These are phyloP conservation scores for Casuarina cunninghamiana DNA, from an alignment of 306 rosid genomes.

Conservation along the genomic window DNA sequence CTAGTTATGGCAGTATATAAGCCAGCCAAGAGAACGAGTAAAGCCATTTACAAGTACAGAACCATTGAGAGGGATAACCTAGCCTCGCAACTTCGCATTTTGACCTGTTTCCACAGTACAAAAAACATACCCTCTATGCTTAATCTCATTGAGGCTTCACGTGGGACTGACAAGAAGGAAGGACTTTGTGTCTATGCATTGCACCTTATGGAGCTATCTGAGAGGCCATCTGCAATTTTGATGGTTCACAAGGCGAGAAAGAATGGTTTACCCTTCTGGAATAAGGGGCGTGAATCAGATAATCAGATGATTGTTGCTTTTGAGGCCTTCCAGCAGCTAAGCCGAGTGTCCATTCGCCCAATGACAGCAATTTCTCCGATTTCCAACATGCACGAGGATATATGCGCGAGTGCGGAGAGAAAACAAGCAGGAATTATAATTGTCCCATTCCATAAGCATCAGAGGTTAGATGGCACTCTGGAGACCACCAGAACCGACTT, in stretches of 20 bases:
- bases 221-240: constrained; percentile 78
- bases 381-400: constrained; percentile 72
- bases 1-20: constrained; percentile 57
- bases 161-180: constrained; percentile 59
- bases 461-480: constrained; percentile 62
- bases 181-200: constrained; percentile 73
- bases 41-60: constrained; percentile 55
- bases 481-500: constrained; percentile 57
- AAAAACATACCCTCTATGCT: constrained; percentile 70
- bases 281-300: constrained; percentile 38
- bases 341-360: constrained; percentile 65
- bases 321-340: constrained; percentile 67
- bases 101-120: constrained; percentile 65
- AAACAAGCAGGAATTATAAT: constrained; percentile 63
- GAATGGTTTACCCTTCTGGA: constrained; percentile 85
- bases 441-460: constrained; percentile 92
- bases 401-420: constrained; percentile 67
- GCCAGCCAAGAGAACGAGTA: constrained; percentile 51
- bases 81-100: constrained; percentile 59
- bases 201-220: constrained; percentile 84
- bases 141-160: constrained; percentile 73
- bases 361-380: constrained; percentile 82
- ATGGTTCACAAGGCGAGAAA: constrained; percentile 80
- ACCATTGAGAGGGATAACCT: constrained; percentile 53
- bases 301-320: constrained; percentile 60